phyloP scores from a whole-genome alignment of 306 rosid species.

The Senna tora region DNA sequence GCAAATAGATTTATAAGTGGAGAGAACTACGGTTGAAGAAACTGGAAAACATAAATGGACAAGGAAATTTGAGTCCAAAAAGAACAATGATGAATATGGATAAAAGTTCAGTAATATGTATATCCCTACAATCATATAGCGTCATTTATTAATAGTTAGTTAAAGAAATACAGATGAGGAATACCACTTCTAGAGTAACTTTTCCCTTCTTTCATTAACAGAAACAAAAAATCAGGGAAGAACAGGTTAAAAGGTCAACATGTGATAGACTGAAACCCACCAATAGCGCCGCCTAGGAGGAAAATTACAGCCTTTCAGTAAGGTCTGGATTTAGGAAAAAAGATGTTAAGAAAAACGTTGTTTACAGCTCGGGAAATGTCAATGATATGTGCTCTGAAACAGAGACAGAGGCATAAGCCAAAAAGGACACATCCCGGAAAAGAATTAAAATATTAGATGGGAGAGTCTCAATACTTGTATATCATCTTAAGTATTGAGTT shows the following conservation, averaged over 20 bases:
- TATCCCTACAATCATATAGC: too few species aligned
- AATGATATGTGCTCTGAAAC: neutral
- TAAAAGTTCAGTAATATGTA: too few species aligned
- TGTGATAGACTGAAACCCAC: slow-evolving; percentile 25
- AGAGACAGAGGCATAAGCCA: slow-evolving; percentile 17
- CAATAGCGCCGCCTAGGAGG: neutral
- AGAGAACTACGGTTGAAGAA: neutral
- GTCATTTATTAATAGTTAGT: too few species aligned
- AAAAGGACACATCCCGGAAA: too few species aligned
- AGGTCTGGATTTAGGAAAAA: neutral
- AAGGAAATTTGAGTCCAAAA: neutral
- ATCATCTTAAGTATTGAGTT: neutral
- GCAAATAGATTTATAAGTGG: slow-evolving; percentile 15
- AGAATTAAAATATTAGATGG: too few species aligned
- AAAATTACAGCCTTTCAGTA: slow-evolving; percentile 1
- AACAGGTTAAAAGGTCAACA: slow-evolving; percentile 18
- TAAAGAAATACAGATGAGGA: slow-evolving; percentile 23
- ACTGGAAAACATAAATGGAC: neutral
- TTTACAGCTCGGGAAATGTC: slow-evolving; percentile 32
- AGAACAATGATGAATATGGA: slow-evolving; percentile 6
- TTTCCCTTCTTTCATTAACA: slow-evolving; percentile 17
- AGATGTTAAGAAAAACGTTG: neutral
- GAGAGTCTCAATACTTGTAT: neutral
- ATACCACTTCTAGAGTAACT: slow-evolving; percentile 2
- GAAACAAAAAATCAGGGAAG: neutral